Evolutionary conservation across 371 early-diverging fungal species (phyloP), one percentile per base, ranked within the genome.

Genomic region (Mucor sp.): DNA sequence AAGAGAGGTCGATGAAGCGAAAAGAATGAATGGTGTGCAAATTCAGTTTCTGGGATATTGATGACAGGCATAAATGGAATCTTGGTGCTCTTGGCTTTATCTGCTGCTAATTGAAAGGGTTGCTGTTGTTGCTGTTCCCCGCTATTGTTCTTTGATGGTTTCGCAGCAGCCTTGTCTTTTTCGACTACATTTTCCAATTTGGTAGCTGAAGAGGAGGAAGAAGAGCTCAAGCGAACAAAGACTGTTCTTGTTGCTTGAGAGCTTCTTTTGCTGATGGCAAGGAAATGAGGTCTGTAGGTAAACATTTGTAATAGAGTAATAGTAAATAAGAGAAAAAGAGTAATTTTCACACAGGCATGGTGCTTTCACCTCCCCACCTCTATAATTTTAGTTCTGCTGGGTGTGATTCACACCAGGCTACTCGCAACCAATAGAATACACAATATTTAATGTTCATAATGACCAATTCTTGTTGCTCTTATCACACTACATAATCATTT

Each of bases 11-110:
- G 62, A 68, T 84, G 76, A 37, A 84, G 72, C 11, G 84, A 78
- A 57, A 84, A 84, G 62, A 84, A 84, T 5, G 82, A 74, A 68
- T 81, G 75, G 53, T 81, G 78, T 28, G 82, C 82, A 43, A 84
- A 72, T 62, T 84, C 84, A 17, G 69, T 74, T 62, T 82, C 74
- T 6, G 84, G 84, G 58, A 84, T 80, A 65, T 82, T 84, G 66
- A 84, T 74, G 8, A 84, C 84, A 32, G 84, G 80, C 72, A 84
- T 74, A 72, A 83, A 78, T 4, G 79, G 65, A 27, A 64, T 63
- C 30, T 62, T 64, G 60, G 11, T 3, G 27, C 27, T 53, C 4
- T 53, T 53, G 23, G 53, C 27, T 14, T 53, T 53, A 9, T 53
- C 53, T 27, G 53, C 15, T 53, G 27, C 41, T 41, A 53, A 53